Percentiles rank a stretch among this genome's conserved stretches.
These are phyloP conservation scores for Cubamyces sp. DNA, from an alignment of 768 basidiomycete species.

Conservation along the genomic window DNA sequence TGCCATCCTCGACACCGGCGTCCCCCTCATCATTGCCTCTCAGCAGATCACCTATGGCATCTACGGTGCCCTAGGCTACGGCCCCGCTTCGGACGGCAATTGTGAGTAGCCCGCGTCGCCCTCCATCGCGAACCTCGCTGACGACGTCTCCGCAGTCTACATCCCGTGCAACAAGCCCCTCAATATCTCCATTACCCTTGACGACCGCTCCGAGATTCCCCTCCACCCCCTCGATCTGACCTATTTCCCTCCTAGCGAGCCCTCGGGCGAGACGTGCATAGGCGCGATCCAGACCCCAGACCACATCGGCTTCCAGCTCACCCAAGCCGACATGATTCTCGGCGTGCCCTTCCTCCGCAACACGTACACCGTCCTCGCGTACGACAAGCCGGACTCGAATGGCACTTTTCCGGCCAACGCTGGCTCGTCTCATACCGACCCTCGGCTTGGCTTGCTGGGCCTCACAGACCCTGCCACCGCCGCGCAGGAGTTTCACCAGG, in stretches of 20 bases:
- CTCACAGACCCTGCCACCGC: slow-evolving; percentile 68
- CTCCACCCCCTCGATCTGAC: slow-evolving; percentile 81
- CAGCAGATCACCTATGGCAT: slow-evolving; percentile 68
- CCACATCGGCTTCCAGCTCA: slow-evolving; percentile 41
- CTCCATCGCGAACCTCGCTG: not conserved
- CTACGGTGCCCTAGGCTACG: slow-evolving; percentile 73
- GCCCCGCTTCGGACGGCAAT: slow-evolving; percentile 59
- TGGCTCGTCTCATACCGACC: slow-evolving; percentile 35
- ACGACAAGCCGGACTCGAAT: slow-evolving; percentile 47
- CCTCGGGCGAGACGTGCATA: slow-evolving; percentile 52
- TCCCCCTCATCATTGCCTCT: slow-evolving; percentile 68
- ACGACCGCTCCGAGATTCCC: slow-evolving; percentile 56
- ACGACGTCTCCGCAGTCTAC: slow-evolving; percentile 56
- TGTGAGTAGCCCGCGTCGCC: slow-evolving; percentile 49
- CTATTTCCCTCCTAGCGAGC: slow-evolving; percentile 45
- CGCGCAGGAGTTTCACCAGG: slow-evolving; percentile 67
- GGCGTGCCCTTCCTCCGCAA: slow-evolving; percentile 81
- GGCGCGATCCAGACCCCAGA: slow-evolving; percentile 70
- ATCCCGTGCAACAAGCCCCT: slow-evolving; percentile 72
- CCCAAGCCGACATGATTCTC: slow-evolving; percentile 71
- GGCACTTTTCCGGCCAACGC: slow-evolving; percentile 48
- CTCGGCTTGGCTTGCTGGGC: slow-evolving; percentile 62
- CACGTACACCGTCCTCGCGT: slow-evolving; percentile 78
- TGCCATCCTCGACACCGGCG: slow-evolving; percentile 76
- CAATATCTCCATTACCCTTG: slow-evolving; percentile 71